A percentile compares a stretch with the other conserved stretches of the same genome.
These are phyloP conservation scores for Sporisorium reilianum DNA, from an alignment of 1,284 basidiomycete genomes.

Conservation along the genomic window DNA sequence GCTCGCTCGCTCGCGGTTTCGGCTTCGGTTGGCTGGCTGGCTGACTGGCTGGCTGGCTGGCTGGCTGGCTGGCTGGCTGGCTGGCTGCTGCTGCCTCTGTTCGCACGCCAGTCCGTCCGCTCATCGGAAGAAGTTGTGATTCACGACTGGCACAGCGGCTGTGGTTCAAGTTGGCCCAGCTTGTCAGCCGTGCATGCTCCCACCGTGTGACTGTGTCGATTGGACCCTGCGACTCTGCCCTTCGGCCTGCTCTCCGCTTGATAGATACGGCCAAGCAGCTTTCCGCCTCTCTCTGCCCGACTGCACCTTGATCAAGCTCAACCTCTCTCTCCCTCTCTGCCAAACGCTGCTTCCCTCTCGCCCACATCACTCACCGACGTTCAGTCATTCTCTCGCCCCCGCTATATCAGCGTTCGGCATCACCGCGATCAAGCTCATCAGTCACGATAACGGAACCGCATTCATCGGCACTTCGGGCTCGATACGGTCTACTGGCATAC, in stretches of 20 bases:
- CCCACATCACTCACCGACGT: background rate
- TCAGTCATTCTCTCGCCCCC: background rate
- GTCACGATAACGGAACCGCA: background rate
- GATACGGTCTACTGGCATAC: background rate
- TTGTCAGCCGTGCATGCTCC: background rate
- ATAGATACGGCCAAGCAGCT: too few species aligned
- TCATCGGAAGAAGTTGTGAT: background rate
- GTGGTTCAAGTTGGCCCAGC: background rate
- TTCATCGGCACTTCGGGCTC: background rate
- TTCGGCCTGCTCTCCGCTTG: too few species aligned
- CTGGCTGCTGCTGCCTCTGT: background rate
- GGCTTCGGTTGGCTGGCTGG: background rate
- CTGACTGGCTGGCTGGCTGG: background rate
- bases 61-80: background rate
- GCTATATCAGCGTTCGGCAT: background rate
- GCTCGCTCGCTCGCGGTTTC: background rate
- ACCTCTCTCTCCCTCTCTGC: background rate
- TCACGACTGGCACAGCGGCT: background rate
- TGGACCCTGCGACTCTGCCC: background rate
- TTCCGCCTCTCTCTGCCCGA: background rate
- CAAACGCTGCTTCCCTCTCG: background rate
- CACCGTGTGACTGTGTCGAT: conserved; percentile 3
- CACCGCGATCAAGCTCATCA: background rate
- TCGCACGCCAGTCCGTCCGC: background rate
- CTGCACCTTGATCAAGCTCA: background rate